phyloP scores from a whole-genome alignment of 305 asterid genomes.

The Fraxinus sp. region DNA sequence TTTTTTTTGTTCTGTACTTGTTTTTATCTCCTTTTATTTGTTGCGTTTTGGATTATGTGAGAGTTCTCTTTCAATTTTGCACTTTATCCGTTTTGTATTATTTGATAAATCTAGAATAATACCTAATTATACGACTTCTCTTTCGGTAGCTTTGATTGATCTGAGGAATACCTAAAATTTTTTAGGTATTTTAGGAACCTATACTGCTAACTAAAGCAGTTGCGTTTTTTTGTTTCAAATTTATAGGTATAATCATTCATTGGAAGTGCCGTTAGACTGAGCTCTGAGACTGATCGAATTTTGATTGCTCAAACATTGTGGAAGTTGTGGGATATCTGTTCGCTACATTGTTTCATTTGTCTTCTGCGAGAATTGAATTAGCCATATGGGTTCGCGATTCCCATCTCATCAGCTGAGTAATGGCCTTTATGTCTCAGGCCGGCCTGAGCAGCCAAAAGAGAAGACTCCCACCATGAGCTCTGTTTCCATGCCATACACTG shows the following conservation, averaged over 20 bases:
- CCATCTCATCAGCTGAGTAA: conserved; percentile 75
- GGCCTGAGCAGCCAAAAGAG: conserved; percentile 78
- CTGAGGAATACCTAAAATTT: background rate
- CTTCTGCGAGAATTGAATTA: conserved; percentile 20
- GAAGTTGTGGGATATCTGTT: conserved; percentile 8
- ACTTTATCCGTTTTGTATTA: background rate
- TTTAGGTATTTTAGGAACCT: background rate
- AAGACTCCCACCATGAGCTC: conserved; percentile 68
- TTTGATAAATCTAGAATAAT: background rate
- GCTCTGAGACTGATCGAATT: conserved; percentile 10
- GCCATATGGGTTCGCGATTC: conserved; percentile 69
- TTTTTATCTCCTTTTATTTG: background rate
- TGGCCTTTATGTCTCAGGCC: conserved; percentile 78
- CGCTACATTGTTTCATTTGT: conserved; percentile 20
- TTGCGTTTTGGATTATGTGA: background rate
- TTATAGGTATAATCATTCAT: conserved; percentile 30
- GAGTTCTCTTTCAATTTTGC: background rate
- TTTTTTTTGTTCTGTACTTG: background rate
- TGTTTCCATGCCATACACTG: conserved; percentile 78
- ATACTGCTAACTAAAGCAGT: background rate
- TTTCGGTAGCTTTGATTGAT: background rate
- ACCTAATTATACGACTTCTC: background rate
- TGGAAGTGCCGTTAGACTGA: conserved; percentile 21
- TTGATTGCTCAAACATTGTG: conserved; percentile 5
- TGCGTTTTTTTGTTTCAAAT: conserved; percentile 11